Percentiles rank a stretch among this genome's conserved stretches.
Conservation (phyloP, 2,329 filamentous ascomycete genomes). For the Chalaropsis thielavioides region DNA sequence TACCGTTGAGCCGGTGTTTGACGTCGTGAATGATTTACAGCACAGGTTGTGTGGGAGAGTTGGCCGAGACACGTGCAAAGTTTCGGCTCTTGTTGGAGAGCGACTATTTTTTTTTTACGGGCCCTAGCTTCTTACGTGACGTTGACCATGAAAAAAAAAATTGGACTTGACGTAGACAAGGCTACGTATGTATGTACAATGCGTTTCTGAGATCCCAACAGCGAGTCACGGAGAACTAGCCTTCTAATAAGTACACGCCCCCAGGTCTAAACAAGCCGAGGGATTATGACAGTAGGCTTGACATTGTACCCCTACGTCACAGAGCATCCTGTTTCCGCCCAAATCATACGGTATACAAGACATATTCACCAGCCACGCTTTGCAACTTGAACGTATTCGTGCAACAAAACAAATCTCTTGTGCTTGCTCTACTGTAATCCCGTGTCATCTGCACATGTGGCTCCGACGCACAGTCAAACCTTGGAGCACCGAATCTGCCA, state of each 20-base stretch:
- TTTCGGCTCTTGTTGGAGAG: neutral
- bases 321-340: neutral
- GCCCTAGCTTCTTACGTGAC: slow-evolving; percentile 4
- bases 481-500: neutral
- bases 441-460: neutral
- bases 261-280: neutral
- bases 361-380: neutral
- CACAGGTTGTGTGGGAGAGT: neutral
- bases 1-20: slow-evolving; percentile 8
- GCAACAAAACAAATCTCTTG: neutral
- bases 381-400: neutral
- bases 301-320: neutral
- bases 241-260: neutral
- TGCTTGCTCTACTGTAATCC: neutral
- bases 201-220: neutral
- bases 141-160: neutral
- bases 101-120: slow-evolving; percentile 1
- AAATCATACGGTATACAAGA: neutral
- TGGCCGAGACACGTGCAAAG: neutral
- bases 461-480: neutral
- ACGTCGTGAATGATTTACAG: slow-evolving; percentile 19
- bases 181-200: neutral
- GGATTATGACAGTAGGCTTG: neutral
- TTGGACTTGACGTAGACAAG: neutral
- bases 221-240: neutral